phyloP scores from a whole-genome alignment of 306 rosid genomes.

The Fagus crenata region DNA sequence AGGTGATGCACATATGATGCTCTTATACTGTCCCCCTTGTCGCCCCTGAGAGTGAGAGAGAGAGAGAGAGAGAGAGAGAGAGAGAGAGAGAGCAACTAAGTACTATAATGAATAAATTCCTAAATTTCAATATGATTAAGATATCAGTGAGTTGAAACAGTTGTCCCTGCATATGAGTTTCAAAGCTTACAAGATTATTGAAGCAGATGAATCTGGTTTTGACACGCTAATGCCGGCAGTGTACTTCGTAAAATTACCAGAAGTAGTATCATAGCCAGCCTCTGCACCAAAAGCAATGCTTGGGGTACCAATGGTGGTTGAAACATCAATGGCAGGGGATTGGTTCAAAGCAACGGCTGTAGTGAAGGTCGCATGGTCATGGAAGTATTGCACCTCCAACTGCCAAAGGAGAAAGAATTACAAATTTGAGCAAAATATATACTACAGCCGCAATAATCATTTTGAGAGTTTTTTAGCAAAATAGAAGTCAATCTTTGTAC shows the following conservation, averaged over 20 bases:
- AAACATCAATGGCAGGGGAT: conserved; percentile 67
- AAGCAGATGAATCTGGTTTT: conserved; percentile 59
- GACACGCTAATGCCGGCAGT: conserved; percentile 71
- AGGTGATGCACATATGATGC: conserved; percentile 77
- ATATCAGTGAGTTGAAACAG: conserved; percentile 9
- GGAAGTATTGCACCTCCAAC: conserved; percentile 95
- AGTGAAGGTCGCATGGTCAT: conserved; percentile 78
- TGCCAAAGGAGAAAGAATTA: conserved; percentile 35
- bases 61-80: too few species aligned
- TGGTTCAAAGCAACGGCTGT: conserved; percentile 61
- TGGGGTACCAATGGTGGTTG: conserved; percentile 84
- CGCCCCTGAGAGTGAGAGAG: too few species aligned
- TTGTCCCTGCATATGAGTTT: conserved; percentile 2
- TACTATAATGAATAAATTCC: conserved; percentile 1
- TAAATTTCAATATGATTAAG: conserved; percentile 9
- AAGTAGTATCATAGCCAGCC: conserved; percentile 78
- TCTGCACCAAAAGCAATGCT: conserved; percentile 75
- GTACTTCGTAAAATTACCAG: conserved; percentile 74
- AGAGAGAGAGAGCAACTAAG: not conserved
- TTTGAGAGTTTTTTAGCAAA: conserved; percentile 9
- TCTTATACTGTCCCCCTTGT: conserved; percentile 84
- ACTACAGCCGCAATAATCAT: not conserved
- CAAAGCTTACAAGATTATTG: conserved; percentile 73
- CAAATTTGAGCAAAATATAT: conserved; percentile 8
- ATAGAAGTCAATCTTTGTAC: conserved; percentile 41